Evolutionary conservation across 805 yeast species (phyloP), one percentile per base, ranked within the genome.

Genomic region (Metschnikowia lunata): DNA sequence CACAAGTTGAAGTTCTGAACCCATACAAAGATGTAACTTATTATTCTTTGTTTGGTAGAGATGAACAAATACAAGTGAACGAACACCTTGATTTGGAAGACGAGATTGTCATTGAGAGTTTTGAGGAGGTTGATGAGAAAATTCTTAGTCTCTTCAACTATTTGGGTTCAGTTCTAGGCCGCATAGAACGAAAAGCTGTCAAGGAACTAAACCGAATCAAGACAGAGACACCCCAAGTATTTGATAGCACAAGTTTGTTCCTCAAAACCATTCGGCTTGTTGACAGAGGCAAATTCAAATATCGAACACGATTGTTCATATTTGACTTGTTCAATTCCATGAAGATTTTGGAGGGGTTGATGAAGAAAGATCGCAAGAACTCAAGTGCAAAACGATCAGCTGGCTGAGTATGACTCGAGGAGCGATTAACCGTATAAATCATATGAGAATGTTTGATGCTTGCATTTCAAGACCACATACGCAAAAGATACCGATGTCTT

Each of bases 221-320:
- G 49, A 63, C 69, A 14, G 66, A 63, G 34, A 65, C 72, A 43
- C 81, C 83, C 1, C 69, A 69, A 8, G 59, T 74, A 27, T 82
- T 87, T 61, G 80, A 76, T 37, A 75, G 74, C 43, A 74, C 79
- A 10, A 76, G 70, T 2, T 62, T 85, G 40, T 80, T 85, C 42
- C 57, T 69, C 59, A 60, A 74, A 71, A 56, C 80, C 69, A 40
- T 69, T 71, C 63, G 71, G 64, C 43, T 72, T 69, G 55, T 73
- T 72, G 73, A 85, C 71, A 52, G 69, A 61, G 59, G 88, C 64
- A 70, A 75, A 73, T 85, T 79, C 61, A 77, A 82, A 50, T 79
- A 77, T 41, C 77, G 78, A 4, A 79, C 79, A 14, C 67, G 95
- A 31, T 72, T 79, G 50, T 83, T 81, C 56, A 66, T 88, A 12